phyloP scores from a whole-genome alignment of 768 basidiomycete genomes.

The Dictyophora rubrovolvata region DNA sequence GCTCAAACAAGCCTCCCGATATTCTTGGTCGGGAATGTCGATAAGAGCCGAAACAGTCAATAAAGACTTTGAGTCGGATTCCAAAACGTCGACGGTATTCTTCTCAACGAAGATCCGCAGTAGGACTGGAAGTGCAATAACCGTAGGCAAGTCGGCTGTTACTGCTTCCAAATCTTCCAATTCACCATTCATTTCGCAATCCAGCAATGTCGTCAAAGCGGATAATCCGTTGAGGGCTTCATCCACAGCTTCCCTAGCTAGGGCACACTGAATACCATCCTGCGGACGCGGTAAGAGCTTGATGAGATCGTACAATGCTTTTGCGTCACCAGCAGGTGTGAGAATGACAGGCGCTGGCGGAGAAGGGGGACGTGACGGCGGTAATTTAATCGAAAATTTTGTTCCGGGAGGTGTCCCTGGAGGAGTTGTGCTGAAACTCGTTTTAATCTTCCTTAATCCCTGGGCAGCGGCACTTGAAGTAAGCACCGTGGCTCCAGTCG shows the following conservation, averaged over 20 bases:
- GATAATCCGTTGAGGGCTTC: conserved; percentile 63
- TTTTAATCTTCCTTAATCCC: conserved; percentile 28
- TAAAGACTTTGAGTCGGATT: conserved; percentile 20
- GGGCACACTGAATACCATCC: conserved; percentile 27
- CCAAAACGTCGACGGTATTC: conserved; percentile 11
- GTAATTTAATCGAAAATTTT: conserved; percentile 58
- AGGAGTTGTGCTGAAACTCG: conserved; percentile 34
- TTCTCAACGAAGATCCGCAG: conserved; percentile 35
- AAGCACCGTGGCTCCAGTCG: not conserved
- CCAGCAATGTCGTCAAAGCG: conserved; percentile 46
- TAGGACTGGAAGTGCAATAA: conserved; percentile 63
- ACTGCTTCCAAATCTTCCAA: conserved; percentile 38
- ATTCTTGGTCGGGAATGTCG: conserved; percentile 49
- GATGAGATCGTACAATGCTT: conserved; percentile 52
- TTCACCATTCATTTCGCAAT: conserved; percentile 23
- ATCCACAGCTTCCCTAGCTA: conserved; percentile 71
- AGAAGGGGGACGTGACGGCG: conserved; percentile 56
- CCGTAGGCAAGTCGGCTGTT: conserved; percentile 58
- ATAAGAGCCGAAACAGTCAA: conserved; percentile 40
- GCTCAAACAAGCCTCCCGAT: conserved; percentile 55
- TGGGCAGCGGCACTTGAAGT: not conserved
- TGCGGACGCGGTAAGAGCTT: conserved; percentile 52
- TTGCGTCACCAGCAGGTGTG: conserved; percentile 46
- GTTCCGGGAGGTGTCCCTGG: conserved; percentile 46
- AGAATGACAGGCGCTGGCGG: conserved; percentile 22